A percentile compares a stretch with the other conserved stretches of the same genome.
phyloP scores from a whole-genome alignment of 495 filamentous ascomycete genomes.

The Oidiodendron maius region DNA sequence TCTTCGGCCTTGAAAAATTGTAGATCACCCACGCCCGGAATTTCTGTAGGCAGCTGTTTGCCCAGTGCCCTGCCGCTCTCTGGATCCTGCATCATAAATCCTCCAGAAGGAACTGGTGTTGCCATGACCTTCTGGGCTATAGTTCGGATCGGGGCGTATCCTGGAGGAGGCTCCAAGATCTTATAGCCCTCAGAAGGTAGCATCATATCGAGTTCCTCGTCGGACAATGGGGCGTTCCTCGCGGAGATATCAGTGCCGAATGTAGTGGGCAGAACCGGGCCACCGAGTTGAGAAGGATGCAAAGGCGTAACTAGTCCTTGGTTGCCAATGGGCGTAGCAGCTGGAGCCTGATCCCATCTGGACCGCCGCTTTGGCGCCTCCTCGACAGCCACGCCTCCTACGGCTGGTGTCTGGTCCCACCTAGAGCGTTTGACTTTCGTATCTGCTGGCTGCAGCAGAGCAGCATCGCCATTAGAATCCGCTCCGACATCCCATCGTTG shows the following conservation, averaged over 20 bases:
- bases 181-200: slow-evolving; percentile 90
- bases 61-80: slow-evolving; percentile 73
- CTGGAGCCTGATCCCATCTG: slow-evolving; percentile 85
- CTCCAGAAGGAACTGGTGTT: slow-evolving; percentile 58
- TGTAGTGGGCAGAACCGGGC: slow-evolving; percentile 44
- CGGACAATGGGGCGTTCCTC: slow-evolving; percentile 73
- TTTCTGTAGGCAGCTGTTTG: slow-evolving; percentile 86
- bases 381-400: slow-evolving; percentile 43
- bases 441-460: slow-evolving; percentile 37
- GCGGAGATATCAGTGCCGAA: slow-evolving; percentile 81
- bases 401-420: slow-evolving; percentile 82
- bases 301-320: slow-evolving; percentile 79
- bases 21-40: slow-evolving; percentile 93
- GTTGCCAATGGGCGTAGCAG: slow-evolving; percentile 77
- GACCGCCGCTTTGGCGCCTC: slow-evolving; percentile 65
- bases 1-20: slow-evolving; percentile 99
- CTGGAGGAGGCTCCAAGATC: slow-evolving; percentile 85
- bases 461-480: slow-evolving; percentile 37
- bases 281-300: slow-evolving; percentile 66
- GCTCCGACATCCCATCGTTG: slow-evolving; percentile 82
- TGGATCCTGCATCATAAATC: slow-evolving; percentile 98
- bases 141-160: slow-evolving; percentile 79
- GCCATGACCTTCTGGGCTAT: slow-evolving; percentile 71
- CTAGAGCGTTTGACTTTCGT: slow-evolving; percentile 61
- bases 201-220: slow-evolving; percentile 92